Base-by-base conservation (phyloP, 352 stramenopile genomes). In the Phytophthora hibernalis region DNA sequence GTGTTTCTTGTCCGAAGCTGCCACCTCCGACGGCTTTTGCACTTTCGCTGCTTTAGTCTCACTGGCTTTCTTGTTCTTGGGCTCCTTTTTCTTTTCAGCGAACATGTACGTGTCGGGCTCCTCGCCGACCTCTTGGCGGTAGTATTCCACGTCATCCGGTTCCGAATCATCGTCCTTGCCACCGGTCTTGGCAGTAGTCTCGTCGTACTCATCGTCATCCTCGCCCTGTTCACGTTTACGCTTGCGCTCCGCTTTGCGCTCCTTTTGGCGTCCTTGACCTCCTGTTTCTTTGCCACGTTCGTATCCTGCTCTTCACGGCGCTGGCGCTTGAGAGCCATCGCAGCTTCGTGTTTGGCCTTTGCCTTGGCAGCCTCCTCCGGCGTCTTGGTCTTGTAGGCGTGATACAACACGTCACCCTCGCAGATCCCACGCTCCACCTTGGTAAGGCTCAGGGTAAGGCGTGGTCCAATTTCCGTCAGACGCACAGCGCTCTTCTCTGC, bases 371-470 rank as follows among this genome's bases (percentile, higher is more conserved):
- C 70, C 50, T 96, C 89, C 55, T 95, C 88, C 0, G 87, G 82
- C 11, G 90, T 90, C 78, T 98, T 98, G 30, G 77, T 85, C 55
- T 77, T 84, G 79, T 94, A 98, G 21, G 94, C 93, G 83, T 99
- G 97, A 79, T 99, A 99, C 61, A 99, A 86, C 42, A 99, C 95
- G 75, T 99, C 97, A 42, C 97, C 97, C 31, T 96, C 88, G 55
- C 91, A 97, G 37, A 99, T 82, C 54, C 97, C 97, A 51, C 96
- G 85, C 82, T 99, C 94, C 37, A 99, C 97, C 83, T 99, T 99
- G 38, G 91, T 96, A 2, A 99, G 80, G 67, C 97, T 90, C 22
- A 99, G 74, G 18, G 90, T 98, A 26, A 99, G 70, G 8, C 97
- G 82, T 16, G 97, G 97, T 9, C 97, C 97, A 31, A 99, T 89